Evolutionary conservation across 106 monocot genomes (phyloP), one percentile per base, ranked within the genome.

Genomic region (Dioscorea alata): DNA sequence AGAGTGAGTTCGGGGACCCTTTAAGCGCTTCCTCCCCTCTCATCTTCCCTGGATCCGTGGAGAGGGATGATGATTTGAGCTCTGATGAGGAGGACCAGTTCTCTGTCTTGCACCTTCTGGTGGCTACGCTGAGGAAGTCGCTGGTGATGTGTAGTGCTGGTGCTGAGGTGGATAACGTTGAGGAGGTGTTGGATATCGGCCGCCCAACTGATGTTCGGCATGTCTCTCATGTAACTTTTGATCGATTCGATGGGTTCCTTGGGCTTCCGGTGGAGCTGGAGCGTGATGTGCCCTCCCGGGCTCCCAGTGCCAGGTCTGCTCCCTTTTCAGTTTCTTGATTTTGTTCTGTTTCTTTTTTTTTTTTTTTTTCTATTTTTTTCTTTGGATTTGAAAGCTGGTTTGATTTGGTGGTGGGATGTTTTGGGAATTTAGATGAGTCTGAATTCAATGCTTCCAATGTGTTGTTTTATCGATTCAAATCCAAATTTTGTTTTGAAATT

Each of bases 221-320:
- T 56, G 69, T 89, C 33, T 74, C 85, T 12, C 88, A 89, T 35
- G 88, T 89, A 23, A 89, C 89, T 22, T 89, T 89, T 72, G 89
- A 89, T 61, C 72, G 81, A 12, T 89, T 85, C 68, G 79, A 77
- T 56, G 88, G 88, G 2, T 89, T 89, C 65, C 85, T 89, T 28
- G 88, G 88, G 14, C 33, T 89, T 42, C 88, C 88, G 8, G 66
- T 64, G n/a, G 88, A 89, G 68, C 56, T 89, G 28, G 78, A 76
- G 67, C 79, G 79, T 13, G 79, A 89, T 28, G 76, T 89, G 9
- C 79, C 84, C 32, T 22, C 20, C 6, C 65, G 59, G 17, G 79
- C 60, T 20, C 88, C 88, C 31, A 89, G 88, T 48, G 88, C 88
- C 75, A 88, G 88, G 88, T 89, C 31, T 18, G 19, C 20, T 21